These are phyloP conservation scores for Rhizopus delemar DNA, from an alignment of 371 early-diverging fungal genomes.

Conservation along the genomic window DNA sequence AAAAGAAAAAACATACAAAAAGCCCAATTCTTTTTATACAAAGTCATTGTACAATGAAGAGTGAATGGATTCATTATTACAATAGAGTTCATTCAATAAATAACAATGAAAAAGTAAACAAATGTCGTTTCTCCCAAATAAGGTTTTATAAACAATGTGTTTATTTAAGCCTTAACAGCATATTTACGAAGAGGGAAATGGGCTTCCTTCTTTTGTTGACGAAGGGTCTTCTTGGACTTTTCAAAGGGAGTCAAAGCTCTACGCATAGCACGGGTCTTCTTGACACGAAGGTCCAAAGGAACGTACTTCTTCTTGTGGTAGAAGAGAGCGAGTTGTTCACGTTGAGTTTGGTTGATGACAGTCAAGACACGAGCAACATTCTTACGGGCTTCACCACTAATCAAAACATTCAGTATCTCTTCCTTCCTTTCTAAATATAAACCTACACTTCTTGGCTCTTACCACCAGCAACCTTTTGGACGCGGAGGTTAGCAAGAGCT, in stretches of 20 bases:
- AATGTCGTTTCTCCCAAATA: too few species aligned
- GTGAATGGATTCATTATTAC: too few species aligned
- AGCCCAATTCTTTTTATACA: too few species aligned
- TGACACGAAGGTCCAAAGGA: slow-evolving; percentile 92
- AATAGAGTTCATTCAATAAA: too few species aligned
- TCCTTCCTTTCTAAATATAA: background rate
- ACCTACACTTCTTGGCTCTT: slow-evolving; percentile 82
- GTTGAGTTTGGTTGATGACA: slow-evolving; percentile 90
- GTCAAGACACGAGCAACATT: slow-evolving; percentile 92
- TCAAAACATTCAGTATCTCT: background rate
- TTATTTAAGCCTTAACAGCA: slow-evolving; percentile 81
- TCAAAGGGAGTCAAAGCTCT: slow-evolving; percentile 86
- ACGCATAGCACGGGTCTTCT: slow-evolving; percentile 97
- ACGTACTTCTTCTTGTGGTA: slow-evolving; percentile 90
- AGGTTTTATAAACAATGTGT: background rate
- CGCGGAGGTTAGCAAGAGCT: slow-evolving; percentile 87
- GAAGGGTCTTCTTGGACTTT: slow-evolving; percentile 69
- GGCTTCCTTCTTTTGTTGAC: slow-evolving; percentile 78
- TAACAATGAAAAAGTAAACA: too few species aligned
- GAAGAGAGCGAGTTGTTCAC: slow-evolving; percentile 79
- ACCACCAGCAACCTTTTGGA: slow-evolving; percentile 88
- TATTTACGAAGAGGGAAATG: slow-evolving; percentile 89
- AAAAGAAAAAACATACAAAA: background rate
- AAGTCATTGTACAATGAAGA: too few species aligned
- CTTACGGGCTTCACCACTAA: slow-evolving; percentile 83